A percentile compares a stretch with the other conserved stretches of the same genome.
Conservation (phyloP, 139 green algal genomes). For the Ettlia oleoabundans region DNA sequence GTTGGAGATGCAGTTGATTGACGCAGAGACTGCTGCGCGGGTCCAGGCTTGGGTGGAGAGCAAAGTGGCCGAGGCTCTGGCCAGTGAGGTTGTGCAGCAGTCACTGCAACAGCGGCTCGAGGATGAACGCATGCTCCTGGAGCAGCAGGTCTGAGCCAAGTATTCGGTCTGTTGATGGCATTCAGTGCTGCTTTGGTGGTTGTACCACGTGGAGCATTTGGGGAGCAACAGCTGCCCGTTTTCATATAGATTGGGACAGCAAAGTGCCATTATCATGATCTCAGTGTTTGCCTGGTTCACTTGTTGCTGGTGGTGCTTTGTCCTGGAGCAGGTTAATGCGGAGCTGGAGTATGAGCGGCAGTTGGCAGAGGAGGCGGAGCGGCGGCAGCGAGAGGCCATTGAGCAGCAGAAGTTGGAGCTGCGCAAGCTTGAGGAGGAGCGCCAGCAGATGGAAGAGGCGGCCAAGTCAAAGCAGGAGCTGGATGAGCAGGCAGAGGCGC, state of each 20-base stretch:
- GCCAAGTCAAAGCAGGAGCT: neutral
- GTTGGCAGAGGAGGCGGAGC: conserved; percentile 46
- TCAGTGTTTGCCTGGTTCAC: too few relatives aligned
- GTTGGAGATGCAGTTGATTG: conserved; percentile 52
- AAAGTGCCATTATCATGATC: neutral
- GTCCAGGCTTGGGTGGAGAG: conserved; percentile 50
- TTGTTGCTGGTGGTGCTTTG: too few relatives aligned
- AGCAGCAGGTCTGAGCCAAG: conserved; percentile 43
- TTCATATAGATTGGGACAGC: too few relatives aligned
- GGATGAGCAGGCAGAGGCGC: neutral
- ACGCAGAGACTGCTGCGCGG: conserved; percentile 51
- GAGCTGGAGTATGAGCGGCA: conserved; percentile 62
- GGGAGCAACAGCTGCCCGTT: too few relatives aligned
- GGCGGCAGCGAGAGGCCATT: conserved; percentile 50
- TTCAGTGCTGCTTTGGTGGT: too few relatives aligned
- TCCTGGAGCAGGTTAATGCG: conserved; percentile 53
- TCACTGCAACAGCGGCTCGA: conserved; percentile 56
- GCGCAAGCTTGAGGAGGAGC: conserved; percentile 47
- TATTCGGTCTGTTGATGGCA: neutral
- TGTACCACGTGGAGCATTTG: too few relatives aligned
- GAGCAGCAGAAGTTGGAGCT: conserved; percentile 63
- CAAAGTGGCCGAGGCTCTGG: conserved; percentile 56
- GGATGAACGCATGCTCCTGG: conserved; percentile 54
- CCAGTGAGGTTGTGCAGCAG: conserved; percentile 57
- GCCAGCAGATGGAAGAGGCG: conserved; percentile 33